These are phyloP conservation scores for Cyclotella sp. DNA, from an alignment of 108 stramenopile species.

Conservation along the genomic window DNA sequence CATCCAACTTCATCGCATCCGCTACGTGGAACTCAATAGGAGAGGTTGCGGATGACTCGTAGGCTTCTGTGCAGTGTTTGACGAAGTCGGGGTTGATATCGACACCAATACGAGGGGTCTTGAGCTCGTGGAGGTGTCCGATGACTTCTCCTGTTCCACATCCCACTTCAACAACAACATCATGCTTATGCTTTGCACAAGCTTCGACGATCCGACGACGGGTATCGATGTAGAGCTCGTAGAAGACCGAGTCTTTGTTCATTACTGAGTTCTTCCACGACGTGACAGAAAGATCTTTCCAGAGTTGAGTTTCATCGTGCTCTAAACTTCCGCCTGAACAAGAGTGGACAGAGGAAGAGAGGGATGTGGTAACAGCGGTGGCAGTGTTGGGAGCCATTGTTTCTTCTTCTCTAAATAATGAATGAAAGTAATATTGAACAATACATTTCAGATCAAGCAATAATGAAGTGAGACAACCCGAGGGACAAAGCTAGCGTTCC, in stretches of 20 bases:
- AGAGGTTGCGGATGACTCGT: background rate
- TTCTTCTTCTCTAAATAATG: too few relatives aligned
- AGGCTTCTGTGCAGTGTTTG: constrained; percentile 21
- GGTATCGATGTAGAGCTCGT: constrained; percentile 49
- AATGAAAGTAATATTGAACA: too few relatives aligned
- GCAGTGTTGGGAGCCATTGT: too few relatives aligned
- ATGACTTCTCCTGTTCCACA: constrained; percentile 63
- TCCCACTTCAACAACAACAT: constrained; percentile 56
- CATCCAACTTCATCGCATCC: constrained; percentile 49
- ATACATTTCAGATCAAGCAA: too few relatives aligned
- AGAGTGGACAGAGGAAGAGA: too few relatives aligned
- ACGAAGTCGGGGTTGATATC: constrained; percentile 56
- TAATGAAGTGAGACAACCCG: too few relatives aligned
- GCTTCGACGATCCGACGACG: constrained; percentile 42
- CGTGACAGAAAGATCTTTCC: constrained; percentile 17
- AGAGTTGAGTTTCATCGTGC: constrained; percentile 32
- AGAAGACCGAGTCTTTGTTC: constrained; percentile 41
- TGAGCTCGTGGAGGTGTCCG: constrained; percentile 27
- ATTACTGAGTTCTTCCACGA: constrained; percentile 52
- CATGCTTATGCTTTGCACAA: constrained; percentile 32
- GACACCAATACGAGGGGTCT: constrained; percentile 47
- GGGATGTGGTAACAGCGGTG: too few relatives aligned
- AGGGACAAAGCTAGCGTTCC: too few relatives aligned
- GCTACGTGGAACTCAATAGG: constrained; percentile 34
- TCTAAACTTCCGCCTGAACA: background rate